Base-by-base conservation (phyloP, 805 yeast species). In the Lipomyces spencermartinsiae region DNA sequence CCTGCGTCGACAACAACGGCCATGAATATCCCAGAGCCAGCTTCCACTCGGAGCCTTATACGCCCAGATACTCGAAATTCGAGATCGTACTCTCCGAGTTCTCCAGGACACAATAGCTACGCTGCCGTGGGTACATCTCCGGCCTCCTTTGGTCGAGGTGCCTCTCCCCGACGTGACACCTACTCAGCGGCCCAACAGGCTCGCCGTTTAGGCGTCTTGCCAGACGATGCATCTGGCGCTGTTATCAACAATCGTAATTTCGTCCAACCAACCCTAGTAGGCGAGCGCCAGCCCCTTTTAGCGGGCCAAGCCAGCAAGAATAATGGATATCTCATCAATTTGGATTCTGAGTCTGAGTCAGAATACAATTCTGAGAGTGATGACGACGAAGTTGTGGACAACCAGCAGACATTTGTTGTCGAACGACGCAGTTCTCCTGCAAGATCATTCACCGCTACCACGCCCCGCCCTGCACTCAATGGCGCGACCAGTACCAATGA, bases 211-310 rank as follows among this genome's bases (percentile, higher is more conserved):
- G 69, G 62, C 8, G 49, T 61, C 49, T 4, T 58, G 22, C 58
- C 64, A 25, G 68, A 65, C 59, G 67, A 64, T 33, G 49, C 59
- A 12, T 58, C 66, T n/a, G 67, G 65, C 9, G 69, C 53, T 35
- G 62, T 61, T 25, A 46, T 57, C 34, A 56, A 33, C 51, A 25
- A 37, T n/a, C 58, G 59, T 33, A 65, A 61, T 34, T 64, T 62
- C 35, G 70, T 67, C 43, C 70, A 69, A 66, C 68, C 72, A 14
- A 33, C 68, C 25, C 37, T 65, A 5, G 71, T 57, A 14, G 67
- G 67, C 16, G 72, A 67, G 58, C 66, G 72, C 22, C 72, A 69
- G 46, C 72, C 72, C 7, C 53, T 69, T 12, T 39, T 68, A 12
- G 19, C 68, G 19, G 35, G 25, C 8, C 31, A 22, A 25, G 29